Evolutionary conservation across 2,329 filamentous ascomycete species (phyloP), one percentile per base, ranked within the genome.

Genomic region (Monilinia laxa): DNA sequence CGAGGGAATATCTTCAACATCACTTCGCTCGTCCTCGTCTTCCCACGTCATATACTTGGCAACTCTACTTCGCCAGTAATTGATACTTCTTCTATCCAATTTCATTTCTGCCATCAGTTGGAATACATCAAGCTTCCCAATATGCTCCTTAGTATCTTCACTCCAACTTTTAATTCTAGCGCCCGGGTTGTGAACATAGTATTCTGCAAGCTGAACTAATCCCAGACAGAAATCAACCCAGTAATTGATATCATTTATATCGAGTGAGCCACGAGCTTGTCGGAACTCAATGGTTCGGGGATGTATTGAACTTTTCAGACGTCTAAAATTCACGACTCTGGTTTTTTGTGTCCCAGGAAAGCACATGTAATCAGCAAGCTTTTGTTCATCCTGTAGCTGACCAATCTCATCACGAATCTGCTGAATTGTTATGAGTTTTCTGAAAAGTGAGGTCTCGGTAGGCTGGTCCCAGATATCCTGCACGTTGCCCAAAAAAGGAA

Each of bases 161-260:
- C 63, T 31, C 69, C 66, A 72, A 16, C 49, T 60, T 31, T 67
- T 62, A 1, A 71, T 58, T 38, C 57, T 63, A 23, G n/a, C 28
- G 9, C 59, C 54, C 35, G 68, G 65, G 47, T 71, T 52, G 1
- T 56, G 31, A 16, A 53, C 64, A 63, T 72, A 71, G 25, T 64
- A 64, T 20, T 69, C 54, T 0, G 73, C 72, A 2, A 75, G 64
- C 7, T 67, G 56, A 0, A 74, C 67, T 12, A 75, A 62, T 20
- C 62, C 67, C 18, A 72, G 51, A 52, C 72, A 73, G 57, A 74
- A 73, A 12, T 73, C 70, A 5, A 72, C 68, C 72, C 71, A 74
- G 16, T 68, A 54, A 18, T 28, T 51, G 18, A 74, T 67, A 52
- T 73, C 68, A 5, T 62, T 47, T n/a, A 52, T 12, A 25, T 68